Conservation (phyloP, 148 eudicot species). For the Gaultheria prostrata region DNA sequence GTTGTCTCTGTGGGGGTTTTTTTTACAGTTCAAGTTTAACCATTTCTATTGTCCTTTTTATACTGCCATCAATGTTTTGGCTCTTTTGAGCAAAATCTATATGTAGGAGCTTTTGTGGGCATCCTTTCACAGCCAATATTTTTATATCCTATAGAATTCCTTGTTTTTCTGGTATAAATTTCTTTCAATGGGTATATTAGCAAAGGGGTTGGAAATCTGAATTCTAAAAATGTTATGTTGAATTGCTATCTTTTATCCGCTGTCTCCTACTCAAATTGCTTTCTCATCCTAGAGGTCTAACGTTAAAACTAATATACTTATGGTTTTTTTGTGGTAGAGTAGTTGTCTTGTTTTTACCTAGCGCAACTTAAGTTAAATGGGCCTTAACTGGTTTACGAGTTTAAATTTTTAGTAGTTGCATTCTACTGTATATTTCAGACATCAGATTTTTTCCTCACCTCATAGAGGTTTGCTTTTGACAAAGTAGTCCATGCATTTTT, state of each 20-base stretch:
- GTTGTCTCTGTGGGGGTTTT: conserved; percentile 1
- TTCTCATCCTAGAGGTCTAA: background rate
- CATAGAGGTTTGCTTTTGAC: background rate
- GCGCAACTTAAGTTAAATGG: background rate
- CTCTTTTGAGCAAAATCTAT: background rate
- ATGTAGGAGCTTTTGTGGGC: conserved; percentile 4
- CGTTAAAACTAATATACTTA: background rate
- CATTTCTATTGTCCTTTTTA: background rate
- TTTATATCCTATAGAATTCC: background rate
- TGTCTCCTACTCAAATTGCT: background rate
- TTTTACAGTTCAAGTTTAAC: background rate
- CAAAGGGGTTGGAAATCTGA: background rate
- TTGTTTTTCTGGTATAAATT: background rate
- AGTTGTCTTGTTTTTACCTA: background rate
- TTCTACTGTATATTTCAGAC: background rate
- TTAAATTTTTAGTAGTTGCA: conserved; percentile 1
- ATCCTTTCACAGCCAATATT: background rate
- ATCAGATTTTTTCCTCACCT: background rate
- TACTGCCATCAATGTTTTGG: background rate
- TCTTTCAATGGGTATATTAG: background rate
- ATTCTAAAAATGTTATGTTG: background rate
- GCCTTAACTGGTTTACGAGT: background rate
- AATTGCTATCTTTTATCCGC: background rate
- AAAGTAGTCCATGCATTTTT: background rate
- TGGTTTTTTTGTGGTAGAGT: background rate